These are phyloP conservation scores for Lycium ferocissimum DNA, from an alignment of 257 asterid genomes.

Conservation along the genomic window DNA sequence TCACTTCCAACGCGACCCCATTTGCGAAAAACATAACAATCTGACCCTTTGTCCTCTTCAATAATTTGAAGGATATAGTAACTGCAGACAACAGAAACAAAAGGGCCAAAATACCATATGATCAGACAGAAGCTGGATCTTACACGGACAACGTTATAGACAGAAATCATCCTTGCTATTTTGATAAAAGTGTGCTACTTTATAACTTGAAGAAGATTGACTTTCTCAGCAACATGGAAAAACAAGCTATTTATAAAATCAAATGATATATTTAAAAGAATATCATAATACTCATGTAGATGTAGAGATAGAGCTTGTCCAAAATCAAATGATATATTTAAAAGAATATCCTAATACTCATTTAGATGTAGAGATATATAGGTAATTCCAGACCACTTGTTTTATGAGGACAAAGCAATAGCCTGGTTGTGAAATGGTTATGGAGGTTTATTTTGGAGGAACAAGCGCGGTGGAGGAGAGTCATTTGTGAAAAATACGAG, in stretches of 20 bases:
- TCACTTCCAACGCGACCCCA: constrained; percentile 99
- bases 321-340: not conserved
- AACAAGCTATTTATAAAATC: constrained; percentile 9
- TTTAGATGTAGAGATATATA: not conserved
- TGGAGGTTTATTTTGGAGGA: not conserved
- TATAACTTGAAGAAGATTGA: constrained; percentile 13
- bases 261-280: not conserved
- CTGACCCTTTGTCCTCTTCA: constrained; percentile 89
- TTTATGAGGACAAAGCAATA: not conserved
- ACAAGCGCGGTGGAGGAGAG: not conserved
- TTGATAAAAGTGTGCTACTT: not conserved
- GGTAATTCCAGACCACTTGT: not conserved
- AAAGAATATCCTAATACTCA: not conserved
- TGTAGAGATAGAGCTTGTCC: not conserved
- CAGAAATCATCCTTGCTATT: constrained; percentile 4
- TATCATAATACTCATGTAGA: not conserved
- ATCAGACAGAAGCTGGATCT: constrained; percentile 24
- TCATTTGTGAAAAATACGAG: not conserved
- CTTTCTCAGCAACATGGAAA: not conserved
- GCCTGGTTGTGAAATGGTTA: not conserved
- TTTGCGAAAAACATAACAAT: constrained; percentile 86
- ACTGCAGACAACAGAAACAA: constrained; percentile 53
- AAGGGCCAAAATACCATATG: constrained; percentile 18
- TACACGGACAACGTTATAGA: not conserved
- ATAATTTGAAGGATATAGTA: constrained; percentile 91